These are phyloP conservation scores for Penicillium sp. DNA, from an alignment of 2,329 filamentous ascomycete genomes.

Conservation along the genomic window DNA sequence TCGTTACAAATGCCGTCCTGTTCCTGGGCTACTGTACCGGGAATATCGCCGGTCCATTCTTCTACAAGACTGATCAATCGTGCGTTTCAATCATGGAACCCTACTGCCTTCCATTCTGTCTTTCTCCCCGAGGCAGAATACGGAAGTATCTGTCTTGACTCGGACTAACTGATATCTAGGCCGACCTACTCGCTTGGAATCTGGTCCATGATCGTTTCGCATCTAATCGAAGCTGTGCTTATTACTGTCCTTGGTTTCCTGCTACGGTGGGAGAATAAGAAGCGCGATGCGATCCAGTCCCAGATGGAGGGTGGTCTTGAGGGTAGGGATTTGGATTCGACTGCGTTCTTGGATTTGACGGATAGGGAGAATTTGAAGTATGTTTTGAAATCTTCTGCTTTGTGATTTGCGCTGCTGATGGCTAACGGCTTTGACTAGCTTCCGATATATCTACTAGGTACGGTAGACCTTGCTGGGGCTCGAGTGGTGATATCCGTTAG, in stretches of 20 bases:
- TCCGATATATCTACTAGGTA: constrained; percentile 23
- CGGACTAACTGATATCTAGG: constrained; percentile 20
- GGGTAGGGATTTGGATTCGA: constrained; percentile 47
- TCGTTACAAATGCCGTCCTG: constrained; percentile 59
- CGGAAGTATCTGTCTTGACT: background rate
- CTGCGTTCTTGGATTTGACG: constrained; percentile 54
- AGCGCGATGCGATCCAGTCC: constrained; percentile 49
- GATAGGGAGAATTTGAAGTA: constrained; percentile 52
- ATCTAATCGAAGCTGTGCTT: constrained; percentile 50
- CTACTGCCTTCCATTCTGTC: background rate
- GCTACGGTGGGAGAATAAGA: constrained; percentile 49
- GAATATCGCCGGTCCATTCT: constrained; percentile 61
- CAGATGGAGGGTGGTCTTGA: constrained; percentile 46
- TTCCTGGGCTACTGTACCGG: constrained; percentile 60
- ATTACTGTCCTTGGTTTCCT: constrained; percentile 47
- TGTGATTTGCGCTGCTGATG: no score
- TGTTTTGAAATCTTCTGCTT: constrained; percentile 1
- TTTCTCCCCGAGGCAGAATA: background rate
- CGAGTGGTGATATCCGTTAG: constrained; percentile 10
- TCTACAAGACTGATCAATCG: constrained; percentile 55
- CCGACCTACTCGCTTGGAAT: constrained; percentile 52
- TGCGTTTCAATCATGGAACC: constrained; percentile 12
- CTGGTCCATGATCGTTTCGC: constrained; percentile 56
- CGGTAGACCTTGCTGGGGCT: background rate
- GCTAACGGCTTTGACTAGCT: constrained; percentile 8